These are phyloP conservation scores for Debaryomyces sp. DNA, from an alignment of 1,139 yeast species.

Conservation along the genomic window DNA sequence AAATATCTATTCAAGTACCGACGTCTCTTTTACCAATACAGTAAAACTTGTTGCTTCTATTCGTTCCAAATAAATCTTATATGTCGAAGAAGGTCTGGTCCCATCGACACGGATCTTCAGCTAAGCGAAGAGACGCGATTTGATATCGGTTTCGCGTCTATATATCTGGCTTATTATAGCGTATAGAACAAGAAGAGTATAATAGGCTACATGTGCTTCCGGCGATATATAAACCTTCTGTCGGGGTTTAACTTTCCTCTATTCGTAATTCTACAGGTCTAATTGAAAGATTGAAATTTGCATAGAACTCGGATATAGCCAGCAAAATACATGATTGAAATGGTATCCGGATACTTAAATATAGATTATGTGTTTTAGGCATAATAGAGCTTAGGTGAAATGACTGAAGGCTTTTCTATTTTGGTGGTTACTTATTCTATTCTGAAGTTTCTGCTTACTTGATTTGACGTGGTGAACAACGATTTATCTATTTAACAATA, in stretches of 20 bases:
- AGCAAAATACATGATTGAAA: too few relatives aligned
- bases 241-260: background rate
- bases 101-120: background rate
- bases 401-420: too few relatives aligned
- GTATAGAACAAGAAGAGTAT: background rate
- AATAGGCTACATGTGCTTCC: background rate
- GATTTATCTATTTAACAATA: constrained; percentile 4
- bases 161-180: background rate
- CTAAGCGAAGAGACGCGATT: background rate
- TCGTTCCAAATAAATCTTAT: background rate
- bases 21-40: background rate
- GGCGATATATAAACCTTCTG: background rate
- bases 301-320: too few relatives aligned
- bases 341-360: too few relatives aligned
- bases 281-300: too few relatives aligned
- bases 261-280: background rate
- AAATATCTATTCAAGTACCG: background rate
- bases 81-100: background rate
- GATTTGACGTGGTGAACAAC: background rate
- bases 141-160: background rate
- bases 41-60: background rate
- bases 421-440: too few relatives aligned
- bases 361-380: too few relatives aligned
- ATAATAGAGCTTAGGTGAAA: too few relatives aligned
- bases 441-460: background rate